Percentiles rank a stretch among this genome's conserved stretches.
Evolutionary conservation across 805 yeast genomes (phyloP).

Genomic region (Yarrowia keelungensis): DNA sequence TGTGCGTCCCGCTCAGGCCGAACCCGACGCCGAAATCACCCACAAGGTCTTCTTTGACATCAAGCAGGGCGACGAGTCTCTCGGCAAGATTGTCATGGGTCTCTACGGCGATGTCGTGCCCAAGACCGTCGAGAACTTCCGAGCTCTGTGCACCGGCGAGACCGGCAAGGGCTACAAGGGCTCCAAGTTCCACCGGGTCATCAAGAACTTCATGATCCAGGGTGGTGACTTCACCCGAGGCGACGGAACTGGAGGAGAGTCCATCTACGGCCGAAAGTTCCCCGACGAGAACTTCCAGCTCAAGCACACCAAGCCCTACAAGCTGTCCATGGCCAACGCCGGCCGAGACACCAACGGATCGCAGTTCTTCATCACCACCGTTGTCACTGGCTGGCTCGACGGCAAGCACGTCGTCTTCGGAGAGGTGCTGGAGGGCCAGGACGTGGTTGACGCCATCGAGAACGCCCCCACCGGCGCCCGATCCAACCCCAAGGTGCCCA

Average conservation of each 20-base stretch:
- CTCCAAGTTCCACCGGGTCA: constrained; percentile 75
- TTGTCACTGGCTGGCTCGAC: constrained; percentile 87
- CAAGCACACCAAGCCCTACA: constrained; percentile 65
- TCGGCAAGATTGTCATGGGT: constrained; percentile 88
- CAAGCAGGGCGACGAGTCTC: constrained; percentile 72
- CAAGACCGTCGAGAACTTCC: constrained; percentile 87
- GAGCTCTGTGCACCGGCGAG: constrained; percentile 76
- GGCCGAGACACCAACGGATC: constrained; percentile 81
- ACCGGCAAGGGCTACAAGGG: constrained; percentile 70
- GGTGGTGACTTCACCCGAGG: constrained; percentile 81
- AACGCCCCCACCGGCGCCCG: constrained; percentile 69
- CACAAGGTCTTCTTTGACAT: constrained; percentile 86
- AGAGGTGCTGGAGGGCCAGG: constrained; percentile 83
- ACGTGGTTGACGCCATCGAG: constrained; percentile 79
- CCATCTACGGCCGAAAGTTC: constrained; percentile 76
- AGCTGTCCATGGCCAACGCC: constrained; percentile 79
- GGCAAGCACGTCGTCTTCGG: constrained; percentile 97
- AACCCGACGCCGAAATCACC: constrained; percentile 60
- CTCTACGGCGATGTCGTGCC: constrained; percentile 87
- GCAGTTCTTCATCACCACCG: constrained; percentile 95
- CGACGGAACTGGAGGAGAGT: constrained; percentile 76
- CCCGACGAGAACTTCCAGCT: constrained; percentile 77
- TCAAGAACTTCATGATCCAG: constrained; percentile 77
- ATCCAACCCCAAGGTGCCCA: constrained; percentile 72
- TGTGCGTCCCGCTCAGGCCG: constrained; percentile 39